phyloP scores from a whole-genome alignment of 495 filamentous ascomycete genomes.

The Friedmanniomyces simplex region DNA sequence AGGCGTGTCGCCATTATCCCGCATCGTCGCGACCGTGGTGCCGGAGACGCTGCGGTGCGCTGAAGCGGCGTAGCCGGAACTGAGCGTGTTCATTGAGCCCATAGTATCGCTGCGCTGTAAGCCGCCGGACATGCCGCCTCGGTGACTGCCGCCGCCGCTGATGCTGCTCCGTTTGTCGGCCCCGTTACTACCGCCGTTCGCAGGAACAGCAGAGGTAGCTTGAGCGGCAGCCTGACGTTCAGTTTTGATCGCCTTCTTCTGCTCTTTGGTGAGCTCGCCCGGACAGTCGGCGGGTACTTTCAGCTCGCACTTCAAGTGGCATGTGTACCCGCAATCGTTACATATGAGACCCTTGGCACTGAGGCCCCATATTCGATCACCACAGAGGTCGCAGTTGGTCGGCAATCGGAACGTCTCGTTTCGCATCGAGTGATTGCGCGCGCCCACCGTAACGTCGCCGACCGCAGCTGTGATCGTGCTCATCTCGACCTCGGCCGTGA shows the following conservation, averaged over 20 bases:
- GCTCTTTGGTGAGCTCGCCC: conserved; percentile 85
- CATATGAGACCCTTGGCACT: conserved; percentile 94
- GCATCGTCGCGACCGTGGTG: conserved; percentile 28
- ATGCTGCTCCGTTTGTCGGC: neutral
- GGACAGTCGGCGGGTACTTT: conserved; percentile 95
- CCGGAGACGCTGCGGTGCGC: conserved; percentile 64
- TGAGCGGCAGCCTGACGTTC: conserved; percentile 73
- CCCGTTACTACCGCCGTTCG: conserved; percentile 29
- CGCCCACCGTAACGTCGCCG: conserved; percentile 82
- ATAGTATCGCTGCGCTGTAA: conserved; percentile 71
- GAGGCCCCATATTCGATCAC: conserved; percentile 91
- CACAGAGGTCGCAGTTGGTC: conserved; percentile 94
- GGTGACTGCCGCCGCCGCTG: conserved; percentile 18
- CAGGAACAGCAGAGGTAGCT: conserved; percentile 27
- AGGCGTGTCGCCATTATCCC: conserved; percentile 15
- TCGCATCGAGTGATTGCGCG: conserved; percentile 92
- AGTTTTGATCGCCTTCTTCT: conserved; percentile 81
- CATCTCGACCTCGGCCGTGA: conserved; percentile 86
- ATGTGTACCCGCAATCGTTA: conserved; percentile 91
- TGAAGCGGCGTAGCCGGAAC: conserved; percentile 77
- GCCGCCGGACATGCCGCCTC: conserved; percentile 29
- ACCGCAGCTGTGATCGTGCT: conserved; percentile 75
- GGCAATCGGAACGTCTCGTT: conserved; percentile 97
- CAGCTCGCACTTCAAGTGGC: conserved; percentile 97
- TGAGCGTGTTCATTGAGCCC: conserved; percentile 68